A percentile compares a stretch with the other conserved stretches of the same genome.
These are phyloP conservation scores for Lipomyces chichibuensis DNA, from an alignment of 805 yeast genomes.

Conservation along the genomic window DNA sequence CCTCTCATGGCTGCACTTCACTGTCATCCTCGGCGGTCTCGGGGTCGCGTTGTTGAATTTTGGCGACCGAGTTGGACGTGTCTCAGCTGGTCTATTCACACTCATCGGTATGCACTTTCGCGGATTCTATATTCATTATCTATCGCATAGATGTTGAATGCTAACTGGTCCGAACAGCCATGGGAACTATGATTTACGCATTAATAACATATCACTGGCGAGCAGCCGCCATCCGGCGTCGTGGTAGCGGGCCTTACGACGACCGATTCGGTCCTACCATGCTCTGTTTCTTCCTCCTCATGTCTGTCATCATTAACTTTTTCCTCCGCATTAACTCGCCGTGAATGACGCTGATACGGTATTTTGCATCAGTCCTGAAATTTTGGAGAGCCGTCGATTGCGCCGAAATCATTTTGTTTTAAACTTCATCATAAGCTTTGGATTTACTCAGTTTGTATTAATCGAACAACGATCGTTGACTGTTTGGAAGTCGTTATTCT, in stretches of 20 bases:
- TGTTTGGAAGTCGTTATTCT: background rate
- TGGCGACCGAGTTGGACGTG: constrained; percentile 91
- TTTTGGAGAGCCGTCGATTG: background rate
- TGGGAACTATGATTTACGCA: constrained; percentile 97
- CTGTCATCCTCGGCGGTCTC: constrained; percentile 95
- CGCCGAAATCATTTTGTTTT: no score
- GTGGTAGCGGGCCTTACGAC: constrained; percentile 99
- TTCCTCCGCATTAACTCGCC: constrained; percentile 64
- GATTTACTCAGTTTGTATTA: background rate
- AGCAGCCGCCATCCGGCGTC: constrained; percentile 95
- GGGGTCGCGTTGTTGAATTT: constrained; percentile 95
- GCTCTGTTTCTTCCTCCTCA: constrained; percentile 87
- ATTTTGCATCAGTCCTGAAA: background rate
- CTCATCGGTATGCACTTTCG: constrained; percentile 51
- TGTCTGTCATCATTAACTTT: constrained; percentile 93
- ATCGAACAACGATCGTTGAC: background rate
- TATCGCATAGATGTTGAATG: background rate
- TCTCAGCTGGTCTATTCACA: constrained; percentile 92
- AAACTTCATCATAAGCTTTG: no score
- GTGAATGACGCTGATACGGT: background rate
- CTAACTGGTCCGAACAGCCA: constrained; percentile 53
- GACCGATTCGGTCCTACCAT: constrained; percentile 98
- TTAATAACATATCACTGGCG: constrained; percentile 98
- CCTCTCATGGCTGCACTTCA: constrained; percentile 96
- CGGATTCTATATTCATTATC: background rate